Evolutionary conservation across 2,329 filamentous ascomycete species (phyloP), one percentile per base, ranked within the genome.

Genomic region (Ambrosiella cleistominuta): DNA sequence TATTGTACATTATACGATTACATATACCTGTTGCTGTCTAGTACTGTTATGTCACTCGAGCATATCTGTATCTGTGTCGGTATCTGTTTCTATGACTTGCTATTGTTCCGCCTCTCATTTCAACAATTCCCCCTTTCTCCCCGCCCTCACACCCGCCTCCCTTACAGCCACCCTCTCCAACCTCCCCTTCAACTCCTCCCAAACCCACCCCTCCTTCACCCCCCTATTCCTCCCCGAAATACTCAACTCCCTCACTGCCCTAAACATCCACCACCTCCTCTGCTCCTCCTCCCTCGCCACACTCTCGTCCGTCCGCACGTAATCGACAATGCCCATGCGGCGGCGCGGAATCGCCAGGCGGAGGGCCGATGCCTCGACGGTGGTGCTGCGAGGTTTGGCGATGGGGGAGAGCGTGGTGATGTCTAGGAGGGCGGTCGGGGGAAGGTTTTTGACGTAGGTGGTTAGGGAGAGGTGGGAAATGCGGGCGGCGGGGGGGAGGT

Each of bases 401-500:
- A 80, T 74, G 62, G 72, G 64, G 64, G 73, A 77, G 71, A 81
- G 76, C 56, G 77, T 80, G 42, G 76, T 77, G 60, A 81, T 64
- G 57, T 76, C 73, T 13, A 81, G 68, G 54, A 68, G 70, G 5
- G 71, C 69, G 9, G 70, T 64, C 2, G 74, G 69, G 1, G 79
- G 74, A 1, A 78, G 68, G 36, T 67, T 65, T 52, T 65, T 68
- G 38, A 77, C 69, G 65, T 78, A 83, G 57, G 75, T 74, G 60
- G 75, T 69, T 19, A 85, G 71, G 54, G 75, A 69, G 36, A 76
- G 70, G 39, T 76, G 77, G 0, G 82, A 85, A 44, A 74, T 69
- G 50, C 85, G 79, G 13, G 84, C 85, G 63, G 77, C 78, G 0
- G 73, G 67, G 0, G 88, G 88, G 1, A 90, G 73, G 19, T 78